Percentiles rank a stretch among this genome's conserved stretches.
Conservation (phyloP, 345 rosid genomes). For the Gossypium turneri region DNA sequence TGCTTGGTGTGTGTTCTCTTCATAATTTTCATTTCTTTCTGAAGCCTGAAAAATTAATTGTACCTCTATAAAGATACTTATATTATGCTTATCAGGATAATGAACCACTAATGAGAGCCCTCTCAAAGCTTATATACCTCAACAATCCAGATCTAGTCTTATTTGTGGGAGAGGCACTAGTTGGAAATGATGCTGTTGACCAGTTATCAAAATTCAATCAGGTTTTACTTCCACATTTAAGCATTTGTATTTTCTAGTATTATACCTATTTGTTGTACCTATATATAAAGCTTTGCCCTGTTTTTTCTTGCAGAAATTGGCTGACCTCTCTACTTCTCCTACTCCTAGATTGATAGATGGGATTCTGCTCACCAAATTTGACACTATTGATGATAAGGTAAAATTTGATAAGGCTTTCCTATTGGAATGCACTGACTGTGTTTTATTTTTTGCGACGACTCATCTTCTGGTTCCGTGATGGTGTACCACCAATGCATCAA, state of each 20-base stretch:
- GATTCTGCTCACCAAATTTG: constrained; percentile 89
- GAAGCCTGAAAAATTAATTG: background rate
- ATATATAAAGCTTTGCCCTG: constrained; percentile 1
- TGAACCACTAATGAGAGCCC: constrained; percentile 98
- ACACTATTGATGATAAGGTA: constrained; percentile 97
- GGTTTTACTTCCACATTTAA: constrained; percentile 35
- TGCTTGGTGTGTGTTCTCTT: background rate
- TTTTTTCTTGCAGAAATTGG: constrained; percentile 57
- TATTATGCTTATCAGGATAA: constrained; percentile 52
- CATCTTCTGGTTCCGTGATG: too few relatives aligned
- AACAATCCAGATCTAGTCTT: constrained; percentile 88
- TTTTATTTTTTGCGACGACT: too few relatives aligned
- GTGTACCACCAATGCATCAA: too few relatives aligned
- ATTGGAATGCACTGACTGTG: too few relatives aligned
- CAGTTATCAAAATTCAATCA: constrained; percentile 93
- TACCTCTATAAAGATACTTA: background rate
- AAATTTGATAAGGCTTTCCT: background rate
- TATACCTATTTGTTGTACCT: background rate
- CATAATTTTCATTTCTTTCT: background rate
- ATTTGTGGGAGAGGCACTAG: constrained; percentile 98
- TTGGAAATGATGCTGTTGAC: constrained; percentile 97
- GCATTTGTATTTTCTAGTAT: background rate
- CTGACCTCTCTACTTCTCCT: constrained; percentile 76
- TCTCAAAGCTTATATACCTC: constrained; percentile 80
- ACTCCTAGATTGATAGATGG: constrained; percentile 84